Percentiles rank a stretch among this genome's conserved stretches.
Conservation (phyloP, 2,329 filamentous ascomycete genomes). For the Penicillium sp. region DNA sequence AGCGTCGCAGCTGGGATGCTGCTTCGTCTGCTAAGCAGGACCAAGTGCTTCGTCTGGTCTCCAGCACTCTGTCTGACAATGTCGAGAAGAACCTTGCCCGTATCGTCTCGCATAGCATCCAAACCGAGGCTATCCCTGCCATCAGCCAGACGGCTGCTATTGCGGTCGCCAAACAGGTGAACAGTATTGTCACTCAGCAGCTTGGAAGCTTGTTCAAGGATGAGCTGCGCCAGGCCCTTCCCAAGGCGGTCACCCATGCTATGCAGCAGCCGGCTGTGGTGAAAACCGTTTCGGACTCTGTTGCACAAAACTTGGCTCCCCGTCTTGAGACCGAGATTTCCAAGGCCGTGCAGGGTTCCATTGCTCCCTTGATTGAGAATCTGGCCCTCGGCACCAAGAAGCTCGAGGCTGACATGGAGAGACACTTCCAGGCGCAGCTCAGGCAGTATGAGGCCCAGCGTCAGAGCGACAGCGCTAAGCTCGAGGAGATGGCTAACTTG, state of each 20-base stretch:
- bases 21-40: constrained; percentile 62
- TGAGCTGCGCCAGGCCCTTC: constrained; percentile 67
- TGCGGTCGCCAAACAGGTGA: constrained; percentile 66
- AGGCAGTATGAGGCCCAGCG: constrained; percentile 50
- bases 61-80: constrained; percentile 63
- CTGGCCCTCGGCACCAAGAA: constrained; percentile 65
- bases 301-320: constrained; percentile 61
- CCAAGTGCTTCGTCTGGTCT: constrained; percentile 63
- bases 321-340: constrained; percentile 66
- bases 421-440: constrained; percentile 50
- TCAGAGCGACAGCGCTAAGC: constrained; percentile 52
- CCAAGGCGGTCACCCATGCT: constrained; percentile 60
- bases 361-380: constrained; percentile 62
- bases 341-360: constrained; percentile 55
- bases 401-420: constrained; percentile 63
- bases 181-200: constrained; percentile 60
- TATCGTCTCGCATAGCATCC: constrained; percentile 71
- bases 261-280: constrained; percentile 70
- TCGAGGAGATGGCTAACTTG: constrained; percentile 55
- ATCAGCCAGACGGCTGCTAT: constrained; percentile 63
- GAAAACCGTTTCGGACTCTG: constrained; percentile 65
- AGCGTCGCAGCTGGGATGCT: constrained; percentile 60
- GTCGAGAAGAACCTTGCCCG: constrained; percentile 70
- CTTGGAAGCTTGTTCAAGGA: constrained; percentile 63
- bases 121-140: constrained; percentile 68